Base-by-base conservation (phyloP, 192 early-diverging fungal genomes). In the Umbelopsis sp. region DNA sequence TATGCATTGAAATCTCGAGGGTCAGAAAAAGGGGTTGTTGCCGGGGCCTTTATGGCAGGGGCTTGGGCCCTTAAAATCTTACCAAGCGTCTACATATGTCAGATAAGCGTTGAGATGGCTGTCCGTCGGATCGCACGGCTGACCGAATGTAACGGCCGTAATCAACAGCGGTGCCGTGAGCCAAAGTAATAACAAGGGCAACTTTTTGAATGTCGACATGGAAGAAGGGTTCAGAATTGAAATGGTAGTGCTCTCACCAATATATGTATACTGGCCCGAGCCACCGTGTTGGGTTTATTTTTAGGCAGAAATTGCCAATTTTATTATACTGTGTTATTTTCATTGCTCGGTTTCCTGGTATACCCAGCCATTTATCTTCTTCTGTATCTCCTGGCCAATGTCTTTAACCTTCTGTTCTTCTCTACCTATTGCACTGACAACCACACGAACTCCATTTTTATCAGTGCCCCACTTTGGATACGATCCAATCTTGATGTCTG, bases 401-500 rank as follows among this genome's bases (percentile, higher is more conserved):
- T 68, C 71, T 33, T 83, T 51, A 11, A 82, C 75, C 5, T 45
- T 21, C 16, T 50, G 52, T 61, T 83, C 66, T 37, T 86, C 83
- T 68, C 73, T 77, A 12, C 84, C 80, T 35, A 88, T 75, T 20
- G 86, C 72, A 37, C 85, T 87, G 41, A 88, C 77, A 0, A 88
- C 79, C 1, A 86, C 86, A n/a, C 80, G 47, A 35, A 64, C 55
- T 13, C 66, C 66, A 49, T 73, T 49, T 6, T 49, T 22, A 30
- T 45, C 65, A n/a, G n/a, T 64, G 2, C 70, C 73, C 77, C 70
- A 86, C 46, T 85, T 86, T 51, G 87, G 87, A 70, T 88, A 88
- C 18, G 77, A 79, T 23, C 86, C 85, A 65, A 87, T 77, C 64
- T 83, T 87, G 52, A 88, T 74, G 10, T 55, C 66, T 9, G 71